A percentile compares a stretch with the other conserved stretches of the same genome.
Conservation (phyloP, 352 stramenopile species). For the Albugo candida region DNA sequence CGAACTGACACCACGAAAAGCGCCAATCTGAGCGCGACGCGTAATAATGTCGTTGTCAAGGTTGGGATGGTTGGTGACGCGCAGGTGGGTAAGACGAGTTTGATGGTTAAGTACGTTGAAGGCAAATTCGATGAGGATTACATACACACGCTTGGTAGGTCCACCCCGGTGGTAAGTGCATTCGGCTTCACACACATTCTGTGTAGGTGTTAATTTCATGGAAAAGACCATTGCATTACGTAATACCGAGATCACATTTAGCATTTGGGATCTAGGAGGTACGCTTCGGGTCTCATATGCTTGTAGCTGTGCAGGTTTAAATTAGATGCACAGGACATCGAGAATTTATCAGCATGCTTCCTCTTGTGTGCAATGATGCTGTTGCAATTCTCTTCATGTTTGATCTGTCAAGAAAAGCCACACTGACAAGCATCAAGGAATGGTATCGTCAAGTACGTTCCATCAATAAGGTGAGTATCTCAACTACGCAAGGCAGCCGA, state of each 20-base stretch:
- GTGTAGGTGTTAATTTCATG: conserved; percentile 87
- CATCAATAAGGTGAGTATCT: conserved; percentile 62
- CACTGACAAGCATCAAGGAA: conserved; percentile 84
- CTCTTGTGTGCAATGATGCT: conserved; percentile 87
- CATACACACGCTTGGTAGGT: conserved; percentile 84
- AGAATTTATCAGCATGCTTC: conserved; percentile 90
- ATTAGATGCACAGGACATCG: conserved; percentile 30
- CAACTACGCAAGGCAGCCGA: not conserved
- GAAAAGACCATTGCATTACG: conserved; percentile 88
- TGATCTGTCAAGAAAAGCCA: conserved; percentile 82
- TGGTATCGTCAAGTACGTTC: conserved; percentile 83
- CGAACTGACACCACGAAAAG: no score
- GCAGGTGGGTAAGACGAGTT: conserved; percentile 88
- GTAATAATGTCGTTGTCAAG: conserved; percentile 82
- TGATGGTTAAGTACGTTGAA: conserved; percentile 94
- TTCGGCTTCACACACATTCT: not conserved
- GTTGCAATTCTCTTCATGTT: conserved; percentile 94
- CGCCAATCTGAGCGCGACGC: not conserved
- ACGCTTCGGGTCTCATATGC: conserved; percentile 1
- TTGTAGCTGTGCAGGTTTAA: not conserved
- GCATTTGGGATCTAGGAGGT: conserved; percentile 87
- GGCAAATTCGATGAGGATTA: conserved; percentile 93
- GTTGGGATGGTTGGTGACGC: conserved; percentile 89
- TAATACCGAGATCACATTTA: conserved; percentile 91
- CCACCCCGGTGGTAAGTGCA: not conserved